Conservation (phyloP, 208 protist species). For the Balamuthia mandrillaris region DNA sequence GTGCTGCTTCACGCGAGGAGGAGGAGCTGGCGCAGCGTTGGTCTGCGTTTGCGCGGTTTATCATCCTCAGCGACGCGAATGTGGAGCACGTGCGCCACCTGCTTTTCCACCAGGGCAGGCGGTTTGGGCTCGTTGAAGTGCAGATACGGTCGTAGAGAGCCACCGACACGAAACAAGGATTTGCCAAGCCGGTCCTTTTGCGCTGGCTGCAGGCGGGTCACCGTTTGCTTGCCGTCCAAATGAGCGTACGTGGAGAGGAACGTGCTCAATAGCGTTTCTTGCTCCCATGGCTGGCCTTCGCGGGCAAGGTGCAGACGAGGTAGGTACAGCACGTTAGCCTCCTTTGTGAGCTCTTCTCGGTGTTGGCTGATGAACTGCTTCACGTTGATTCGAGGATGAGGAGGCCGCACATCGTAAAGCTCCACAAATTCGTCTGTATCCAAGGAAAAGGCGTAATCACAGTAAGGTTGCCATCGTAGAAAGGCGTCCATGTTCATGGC, state of each 20-base stretch:
- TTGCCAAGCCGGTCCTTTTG: neutral
- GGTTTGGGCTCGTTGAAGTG: neutral
- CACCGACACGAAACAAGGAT: neutral
- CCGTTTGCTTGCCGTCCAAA: too few species aligned
- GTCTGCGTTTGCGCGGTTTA: too few species aligned
- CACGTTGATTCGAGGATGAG: neutral
- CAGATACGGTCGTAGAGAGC: neutral
- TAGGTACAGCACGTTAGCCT: neutral
- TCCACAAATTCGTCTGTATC: constrained; percentile 1
- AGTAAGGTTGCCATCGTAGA: neutral
- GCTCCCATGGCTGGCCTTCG: neutral
- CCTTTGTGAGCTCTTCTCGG: neutral
- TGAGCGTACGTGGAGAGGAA: neutral
- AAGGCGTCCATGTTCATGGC: neutral
- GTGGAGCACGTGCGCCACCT: neutral
- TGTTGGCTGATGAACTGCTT: neutral
- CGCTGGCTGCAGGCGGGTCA: neutral
- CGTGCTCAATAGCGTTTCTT: neutral
- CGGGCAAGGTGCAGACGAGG: neutral
- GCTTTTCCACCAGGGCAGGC: neutral
- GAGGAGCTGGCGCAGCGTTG: too few species aligned
- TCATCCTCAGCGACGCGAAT: too few species aligned
- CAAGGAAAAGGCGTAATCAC: neutral
- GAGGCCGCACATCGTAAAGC: neutral
- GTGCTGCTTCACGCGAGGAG: too few species aligned